Conservation (phyloP, 495 filamentous ascomycete species). For the Podospora appendiculata region DNA sequence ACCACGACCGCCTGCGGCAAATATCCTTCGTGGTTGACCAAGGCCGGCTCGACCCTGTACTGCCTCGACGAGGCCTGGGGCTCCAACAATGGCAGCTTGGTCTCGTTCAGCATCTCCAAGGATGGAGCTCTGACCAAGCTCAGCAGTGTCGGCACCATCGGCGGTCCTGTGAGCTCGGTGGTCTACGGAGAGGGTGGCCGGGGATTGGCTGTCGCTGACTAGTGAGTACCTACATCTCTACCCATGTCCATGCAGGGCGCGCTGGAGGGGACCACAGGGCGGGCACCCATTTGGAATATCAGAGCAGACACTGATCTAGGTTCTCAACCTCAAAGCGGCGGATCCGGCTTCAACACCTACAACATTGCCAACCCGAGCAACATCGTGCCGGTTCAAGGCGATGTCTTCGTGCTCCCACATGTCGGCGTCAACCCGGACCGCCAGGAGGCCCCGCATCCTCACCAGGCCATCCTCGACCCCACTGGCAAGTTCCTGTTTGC, state of each 20-base stretch:
- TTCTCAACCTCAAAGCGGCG: conserved; percentile 3
- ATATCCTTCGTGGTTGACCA: conserved; percentile 54
- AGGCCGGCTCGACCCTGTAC: conserved; percentile 45
- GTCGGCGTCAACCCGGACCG: conserved; percentile 43
- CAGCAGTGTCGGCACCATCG: conserved; percentile 21
- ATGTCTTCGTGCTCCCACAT: conserved; percentile 42
- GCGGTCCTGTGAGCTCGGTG: conserved; percentile 36
- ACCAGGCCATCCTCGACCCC: conserved; percentile 62
- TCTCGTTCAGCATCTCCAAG: conserved; percentile 25
- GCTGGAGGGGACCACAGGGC: neutral
- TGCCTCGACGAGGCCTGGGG: conserved; percentile 49
- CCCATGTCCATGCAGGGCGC: neutral
- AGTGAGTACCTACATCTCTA: conserved; percentile 27
- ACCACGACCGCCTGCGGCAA: conserved; percentile 40
- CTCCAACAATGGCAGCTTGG: conserved; percentile 29
- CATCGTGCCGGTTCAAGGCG: conserved; percentile 38
- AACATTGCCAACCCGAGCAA: conserved; percentile 15
- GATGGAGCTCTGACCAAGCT: conserved; percentile 30
- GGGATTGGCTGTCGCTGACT: conserved; percentile 39
- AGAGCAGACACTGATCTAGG: neutral
- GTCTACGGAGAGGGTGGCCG: conserved; percentile 31
- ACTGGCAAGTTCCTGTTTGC: conserved; percentile 56
- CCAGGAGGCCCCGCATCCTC: conserved; percentile 61
- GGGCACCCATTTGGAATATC: neutral
- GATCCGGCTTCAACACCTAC: conserved; percentile 11